phyloP scores from a whole-genome alignment of 202 grass and related monocot species.

The Setaria italica region DNA sequence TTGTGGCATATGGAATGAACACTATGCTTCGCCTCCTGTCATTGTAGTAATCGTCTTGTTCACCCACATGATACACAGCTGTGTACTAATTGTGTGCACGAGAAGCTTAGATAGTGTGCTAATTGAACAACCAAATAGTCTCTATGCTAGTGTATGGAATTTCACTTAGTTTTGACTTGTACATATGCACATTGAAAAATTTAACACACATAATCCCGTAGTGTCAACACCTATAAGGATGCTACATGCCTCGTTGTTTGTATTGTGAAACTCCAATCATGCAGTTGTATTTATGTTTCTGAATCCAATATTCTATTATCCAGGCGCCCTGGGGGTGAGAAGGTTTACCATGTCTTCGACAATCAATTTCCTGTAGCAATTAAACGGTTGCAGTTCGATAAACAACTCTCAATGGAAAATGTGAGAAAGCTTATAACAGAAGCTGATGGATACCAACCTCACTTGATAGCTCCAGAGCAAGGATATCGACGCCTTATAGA shows the following conservation, averaged over 20 bases:
- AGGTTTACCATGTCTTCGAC: constrained; percentile 93
- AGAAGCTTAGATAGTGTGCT: constrained; percentile 5
- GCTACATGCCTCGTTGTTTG: constrained; percentile 4
- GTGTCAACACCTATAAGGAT: background rate
- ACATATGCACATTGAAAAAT: background rate
- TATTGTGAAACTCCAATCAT: constrained; percentile 7
- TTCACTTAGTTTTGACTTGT: background rate
- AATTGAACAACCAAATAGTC: background rate
- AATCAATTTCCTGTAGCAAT: constrained; percentile 93
- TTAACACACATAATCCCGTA: background rate
- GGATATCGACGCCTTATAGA: constrained; percentile 97
- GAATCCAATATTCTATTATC: constrained; percentile 34
- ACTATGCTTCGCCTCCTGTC: background rate
- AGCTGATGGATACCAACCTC: constrained; percentile 99
- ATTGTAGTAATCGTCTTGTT: background rate
- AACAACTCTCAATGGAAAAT: constrained; percentile 98
- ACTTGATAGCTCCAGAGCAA: constrained; percentile 99
- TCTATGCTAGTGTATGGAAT: background rate
- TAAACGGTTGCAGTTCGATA: constrained; percentile 96
- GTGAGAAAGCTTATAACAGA: constrained; percentile 96
- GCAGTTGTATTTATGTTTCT: background rate
- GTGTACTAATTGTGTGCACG: background rate
- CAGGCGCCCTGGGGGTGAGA: constrained; percentile 96
- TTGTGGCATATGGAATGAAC: background rate
- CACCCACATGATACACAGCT: background rate